Conservation (phyloP, 805 yeast genomes). For the Lipomyces sp. region DNA sequence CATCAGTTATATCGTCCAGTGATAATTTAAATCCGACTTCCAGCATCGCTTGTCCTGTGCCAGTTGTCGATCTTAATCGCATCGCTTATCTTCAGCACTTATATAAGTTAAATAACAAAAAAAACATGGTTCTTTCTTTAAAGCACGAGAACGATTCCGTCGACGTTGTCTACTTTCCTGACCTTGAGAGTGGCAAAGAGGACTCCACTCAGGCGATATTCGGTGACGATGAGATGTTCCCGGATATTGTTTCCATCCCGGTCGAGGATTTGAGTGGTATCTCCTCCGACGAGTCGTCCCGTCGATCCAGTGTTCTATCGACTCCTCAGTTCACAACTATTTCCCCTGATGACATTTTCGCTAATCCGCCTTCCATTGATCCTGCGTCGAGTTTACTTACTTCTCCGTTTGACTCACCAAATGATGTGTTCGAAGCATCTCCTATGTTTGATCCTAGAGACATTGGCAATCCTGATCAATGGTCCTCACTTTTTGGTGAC, state of each 20-base stretch:
- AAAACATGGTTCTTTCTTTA: conserved; percentile 24
- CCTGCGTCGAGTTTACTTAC: conserved; percentile 13
- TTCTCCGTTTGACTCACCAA: conserved; percentile 37
- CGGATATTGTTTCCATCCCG: conserved; percentile 29
- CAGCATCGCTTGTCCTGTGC: neutral
- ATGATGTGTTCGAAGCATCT: conserved; percentile 40
- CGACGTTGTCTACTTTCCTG: conserved; percentile 23
- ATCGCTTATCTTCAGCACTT: conserved; percentile 4
- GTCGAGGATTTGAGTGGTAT: conserved; percentile 22
- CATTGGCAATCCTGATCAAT: conserved; percentile 39
- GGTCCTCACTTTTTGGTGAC: conserved; percentile 47
- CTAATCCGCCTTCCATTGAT: conserved; percentile 15
- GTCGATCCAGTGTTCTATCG: conserved; percentile 24
- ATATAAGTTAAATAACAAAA: conserved; percentile 5
- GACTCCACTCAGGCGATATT: conserved; percentile 16
- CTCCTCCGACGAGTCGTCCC: conserved; percentile 23
- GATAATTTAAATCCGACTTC: neutral
- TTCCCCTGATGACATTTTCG: conserved; percentile 25
- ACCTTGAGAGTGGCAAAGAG: conserved; percentile 11
- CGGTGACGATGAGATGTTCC: conserved; percentile 21
- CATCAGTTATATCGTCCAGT: neutral
- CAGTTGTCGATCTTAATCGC: neutral
- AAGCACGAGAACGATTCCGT: conserved; percentile 17
- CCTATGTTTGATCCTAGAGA: conserved; percentile 45
- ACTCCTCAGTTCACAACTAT: conserved; percentile 29